Evolutionary conservation across 345 rosid genomes (phyloP), one percentile per base, ranked within the genome.

Genomic region (Eucalyptus pauciflora): DNA sequence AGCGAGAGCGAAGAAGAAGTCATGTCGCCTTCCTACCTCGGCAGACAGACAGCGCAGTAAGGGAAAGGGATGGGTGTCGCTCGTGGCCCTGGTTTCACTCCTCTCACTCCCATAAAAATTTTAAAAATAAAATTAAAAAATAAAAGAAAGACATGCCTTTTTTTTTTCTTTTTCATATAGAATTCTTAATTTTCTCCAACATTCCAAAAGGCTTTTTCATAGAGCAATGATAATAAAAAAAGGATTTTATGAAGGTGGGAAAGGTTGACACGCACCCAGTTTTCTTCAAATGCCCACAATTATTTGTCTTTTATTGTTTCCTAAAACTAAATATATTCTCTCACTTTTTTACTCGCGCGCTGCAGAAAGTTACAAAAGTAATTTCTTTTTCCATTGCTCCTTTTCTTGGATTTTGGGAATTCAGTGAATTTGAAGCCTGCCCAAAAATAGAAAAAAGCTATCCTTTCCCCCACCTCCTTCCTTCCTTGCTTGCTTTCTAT

Each of bases 401-500:
- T 76, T 76, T 76, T 37, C 83, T 76, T 37, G 83, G 83, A 37
- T 76, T 76, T 10, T 76, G 83, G 83, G 83, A 41, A 76, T 76
- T 76, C 83, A 20, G 83, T 20, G 83, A 9, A 76, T 9, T 76
- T 41, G 83, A 76, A 20, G 27, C 48, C 48, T 11, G 46, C n/a
- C n/a, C n/a, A n/a, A 37, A 71, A 37, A 71, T 17, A 71, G 46
- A 37, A 76, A 10, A 76, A 76, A 10, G 48, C 48, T 20, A 24
- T 41, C 48, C 22, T 76, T 76, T 20, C 46, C 46, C 13, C 15
- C 48, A 52, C 13, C 37, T 71, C 45, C 24, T 33, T 71, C 22
- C 37, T 17, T 33, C 0, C 45, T 3, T 69, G 20, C 13, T 7
- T 33, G 27, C 46, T 10, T 37, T 3, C 46, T 27, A 0, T 10